phyloP scores from a whole-genome alignment of 2,329 filamentous ascomycete genomes.

The Phialophora tarda region DNA sequence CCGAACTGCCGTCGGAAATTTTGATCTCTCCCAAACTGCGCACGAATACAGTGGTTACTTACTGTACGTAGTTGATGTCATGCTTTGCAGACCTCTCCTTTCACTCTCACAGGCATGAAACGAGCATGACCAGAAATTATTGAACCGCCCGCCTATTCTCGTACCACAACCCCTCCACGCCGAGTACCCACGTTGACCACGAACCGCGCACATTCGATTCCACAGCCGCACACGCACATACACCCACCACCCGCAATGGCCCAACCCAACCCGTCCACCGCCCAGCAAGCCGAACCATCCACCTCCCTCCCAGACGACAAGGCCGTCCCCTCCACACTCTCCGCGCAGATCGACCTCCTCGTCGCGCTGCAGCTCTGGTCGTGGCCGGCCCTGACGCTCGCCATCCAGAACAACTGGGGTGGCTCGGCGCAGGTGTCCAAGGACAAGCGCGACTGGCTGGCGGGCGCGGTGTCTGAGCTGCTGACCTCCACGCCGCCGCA shows the following conservation, averaged over 20 bases:
- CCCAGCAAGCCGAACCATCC: conserved; percentile 13
- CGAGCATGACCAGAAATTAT: neutral
- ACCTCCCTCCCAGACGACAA: conserved; percentile 40
- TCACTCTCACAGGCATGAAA: neutral
- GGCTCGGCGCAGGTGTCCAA: conserved; percentile 69
- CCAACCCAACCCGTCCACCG: neutral
- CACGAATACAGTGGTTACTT: too few species aligned
- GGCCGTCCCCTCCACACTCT: conserved; percentile 53
- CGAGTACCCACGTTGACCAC: neutral
- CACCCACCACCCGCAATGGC: conserved; percentile 22
- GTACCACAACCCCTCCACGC: neutral
- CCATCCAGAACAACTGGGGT: conserved; percentile 79
- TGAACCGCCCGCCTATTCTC: neutral
- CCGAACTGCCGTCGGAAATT: conserved; percentile 18
- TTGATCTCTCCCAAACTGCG: conserved; percentile 2
- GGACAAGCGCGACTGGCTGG: conserved; percentile 97
- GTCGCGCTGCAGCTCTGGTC: conserved; percentile 83
- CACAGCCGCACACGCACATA: neutral
- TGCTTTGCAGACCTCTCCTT: neutral
- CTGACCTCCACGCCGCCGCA: conserved; percentile 61
- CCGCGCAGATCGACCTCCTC: conserved; percentile 79
- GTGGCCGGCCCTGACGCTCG: conserved; percentile 87
- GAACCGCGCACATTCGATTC: neutral
- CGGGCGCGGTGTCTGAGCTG: conserved; percentile 81
- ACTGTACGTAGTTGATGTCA: neutral